Conservation (phyloP, 2,329 filamentous ascomycete species). For the Talaromyces sp. region DNA sequence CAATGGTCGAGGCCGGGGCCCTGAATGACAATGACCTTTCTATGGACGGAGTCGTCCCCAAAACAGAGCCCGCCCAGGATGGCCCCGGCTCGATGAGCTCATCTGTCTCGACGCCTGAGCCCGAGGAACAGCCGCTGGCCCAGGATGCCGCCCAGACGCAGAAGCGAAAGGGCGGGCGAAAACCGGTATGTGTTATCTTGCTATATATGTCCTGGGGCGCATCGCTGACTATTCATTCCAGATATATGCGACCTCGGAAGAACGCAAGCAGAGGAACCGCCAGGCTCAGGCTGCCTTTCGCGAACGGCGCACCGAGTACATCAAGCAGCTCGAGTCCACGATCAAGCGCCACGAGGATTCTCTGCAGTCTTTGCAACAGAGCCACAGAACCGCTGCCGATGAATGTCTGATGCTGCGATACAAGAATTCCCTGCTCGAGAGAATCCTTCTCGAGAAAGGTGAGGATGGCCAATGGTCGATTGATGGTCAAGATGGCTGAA, state of each 20-base stretch:
- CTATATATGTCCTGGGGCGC: not conserved
- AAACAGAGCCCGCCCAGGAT: conserved; percentile 37
- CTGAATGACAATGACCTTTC: conserved; percentile 35
- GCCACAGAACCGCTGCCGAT: conserved; percentile 88
- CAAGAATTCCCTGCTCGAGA: conserved; percentile 93
- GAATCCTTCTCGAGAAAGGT: conserved; percentile 96
- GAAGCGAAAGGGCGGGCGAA: conserved; percentile 95
- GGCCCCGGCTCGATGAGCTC: conserved; percentile 40
- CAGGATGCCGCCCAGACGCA: conserved; percentile 51
- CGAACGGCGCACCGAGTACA: conserved; percentile 95
- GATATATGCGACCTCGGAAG: conserved; percentile 98
- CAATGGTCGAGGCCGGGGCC: conserved; percentile 36
- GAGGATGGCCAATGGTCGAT: not conserved
- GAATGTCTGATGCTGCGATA: conserved; percentile 98
- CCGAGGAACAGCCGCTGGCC: conserved; percentile 33
- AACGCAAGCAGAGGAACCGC: conserved; percentile 93
- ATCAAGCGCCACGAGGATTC: conserved; percentile 97
- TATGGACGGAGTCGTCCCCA: conserved; percentile 37
- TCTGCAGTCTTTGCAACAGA: conserved; percentile 85
- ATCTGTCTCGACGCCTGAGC: conserved; percentile 42
- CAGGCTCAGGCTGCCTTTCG: conserved; percentile 97
- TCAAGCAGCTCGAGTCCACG: conserved; percentile 96
- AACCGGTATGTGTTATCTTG: conserved; percentile 64
- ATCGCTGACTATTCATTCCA: conserved; percentile 32
- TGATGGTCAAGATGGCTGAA: not conserved